Percentiles rank a stretch among this genome's conserved stretches.
Evolutionary conservation across 306 rosid species (phyloP).

Genomic region (Acacia acuminata): DNA sequence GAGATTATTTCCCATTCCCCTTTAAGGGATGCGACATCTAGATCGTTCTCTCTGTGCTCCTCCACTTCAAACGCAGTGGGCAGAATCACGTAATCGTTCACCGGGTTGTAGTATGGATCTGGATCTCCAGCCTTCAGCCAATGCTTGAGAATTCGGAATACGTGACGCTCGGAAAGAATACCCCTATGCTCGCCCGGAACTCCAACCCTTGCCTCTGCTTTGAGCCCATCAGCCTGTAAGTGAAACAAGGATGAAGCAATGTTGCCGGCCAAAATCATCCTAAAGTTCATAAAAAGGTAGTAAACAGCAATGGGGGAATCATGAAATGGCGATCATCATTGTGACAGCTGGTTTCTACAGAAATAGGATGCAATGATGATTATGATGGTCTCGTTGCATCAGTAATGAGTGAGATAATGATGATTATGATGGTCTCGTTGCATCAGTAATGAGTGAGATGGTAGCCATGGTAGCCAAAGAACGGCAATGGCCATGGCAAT

Average conservation of each 20-base stretch:
- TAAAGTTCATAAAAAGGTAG: neutral
- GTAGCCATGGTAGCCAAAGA: neutral
- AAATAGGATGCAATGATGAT: neutral
- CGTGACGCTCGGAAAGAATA: constrained; percentile 79
- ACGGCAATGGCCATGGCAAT: neutral
- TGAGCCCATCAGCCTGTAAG: constrained; percentile 87
- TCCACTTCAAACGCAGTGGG: constrained; percentile 84
- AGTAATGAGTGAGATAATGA: neutral
- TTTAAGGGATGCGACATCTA: constrained; percentile 74
- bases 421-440: neutral
- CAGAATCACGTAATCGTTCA: constrained; percentile 86
- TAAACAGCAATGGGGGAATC: neutral
- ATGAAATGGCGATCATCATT: neutral
- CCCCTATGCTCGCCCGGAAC: constrained; percentile 90
- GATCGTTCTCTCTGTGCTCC: constrained; percentile 54
- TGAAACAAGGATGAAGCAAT: neutral
- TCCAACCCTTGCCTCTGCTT: constrained; percentile 92
- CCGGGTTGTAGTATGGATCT: constrained; percentile 92
- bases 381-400: neutral
- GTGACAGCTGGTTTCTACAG: neutral
- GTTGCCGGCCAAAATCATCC: neutral
- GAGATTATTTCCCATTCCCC: constrained; percentile 97
- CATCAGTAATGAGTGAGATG: neutral
- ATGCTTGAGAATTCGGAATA: constrained; percentile 85
- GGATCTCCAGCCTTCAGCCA: constrained; percentile 90